A percentile compares a stretch with the other conserved stretches of the same genome.
These are phyloP conservation scores for Canavalia ensiformis DNA, from an alignment of 306 rosid genomes.

Conservation along the genomic window DNA sequence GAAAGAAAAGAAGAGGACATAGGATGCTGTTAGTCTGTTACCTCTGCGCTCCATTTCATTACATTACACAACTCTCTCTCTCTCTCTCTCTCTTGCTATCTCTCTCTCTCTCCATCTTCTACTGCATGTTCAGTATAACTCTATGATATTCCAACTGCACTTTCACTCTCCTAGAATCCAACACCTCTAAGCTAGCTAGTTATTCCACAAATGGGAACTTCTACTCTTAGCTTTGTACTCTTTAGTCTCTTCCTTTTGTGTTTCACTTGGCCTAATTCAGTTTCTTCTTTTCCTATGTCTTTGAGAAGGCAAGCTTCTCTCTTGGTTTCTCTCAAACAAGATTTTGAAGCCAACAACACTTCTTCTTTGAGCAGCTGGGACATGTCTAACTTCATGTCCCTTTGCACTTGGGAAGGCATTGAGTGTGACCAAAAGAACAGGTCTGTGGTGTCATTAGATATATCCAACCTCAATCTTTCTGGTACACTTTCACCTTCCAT, in stretches of 20 bases:
- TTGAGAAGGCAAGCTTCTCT: slow-evolving; percentile 76
- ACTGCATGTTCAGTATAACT: slow-evolving; percentile 46
- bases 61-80: neutral
- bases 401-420: slow-evolving; percentile 86
- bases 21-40: slow-evolving; percentile 49
- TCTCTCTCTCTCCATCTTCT: slow-evolving; percentile 40
- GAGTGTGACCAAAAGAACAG: slow-evolving; percentile 60
- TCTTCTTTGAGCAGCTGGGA: slow-evolving; percentile 66
- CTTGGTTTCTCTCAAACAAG: slow-evolving; percentile 72
- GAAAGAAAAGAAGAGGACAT: slow-evolving; percentile 38
- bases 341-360: slow-evolving; percentile 55
- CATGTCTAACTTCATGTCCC: slow-evolving; percentile 60
- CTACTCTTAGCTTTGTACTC: slow-evolving; percentile 48
- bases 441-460: slow-evolving; percentile 70
- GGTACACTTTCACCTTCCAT: slow-evolving; percentile 73
- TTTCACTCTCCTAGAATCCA: slow-evolving; percentile 41
- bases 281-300: slow-evolving; percentile 58
- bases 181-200: slow-evolving; percentile 44
- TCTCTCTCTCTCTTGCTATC: slow-evolving; percentile 8
- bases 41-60: slow-evolving; percentile 44
- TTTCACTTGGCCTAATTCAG: slow-evolving; percentile 53
- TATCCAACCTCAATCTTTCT: slow-evolving; percentile 74
- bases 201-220: slow-evolving; percentile 45
- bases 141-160: slow-evolving; percentile 37
- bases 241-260: slow-evolving; percentile 45